Conservation (phyloP, 345 rosid genomes). For the Syzygium oleosum region DNA sequence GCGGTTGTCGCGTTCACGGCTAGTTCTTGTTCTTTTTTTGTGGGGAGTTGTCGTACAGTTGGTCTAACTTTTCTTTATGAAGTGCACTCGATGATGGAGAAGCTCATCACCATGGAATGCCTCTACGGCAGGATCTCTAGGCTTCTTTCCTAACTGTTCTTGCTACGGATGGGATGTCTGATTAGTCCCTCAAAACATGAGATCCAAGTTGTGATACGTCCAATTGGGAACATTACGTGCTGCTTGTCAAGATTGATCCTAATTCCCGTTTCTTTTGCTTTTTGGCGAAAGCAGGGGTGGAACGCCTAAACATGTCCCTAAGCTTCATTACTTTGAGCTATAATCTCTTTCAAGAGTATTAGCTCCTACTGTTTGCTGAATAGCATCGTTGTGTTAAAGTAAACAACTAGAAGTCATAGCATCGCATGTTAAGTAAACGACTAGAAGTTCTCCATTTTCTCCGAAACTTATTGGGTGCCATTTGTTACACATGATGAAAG, state of each 20-base stretch:
- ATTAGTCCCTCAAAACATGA: background rate
- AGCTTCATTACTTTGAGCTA: background rate
- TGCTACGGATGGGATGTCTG: background rate
- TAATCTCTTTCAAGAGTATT: background rate
- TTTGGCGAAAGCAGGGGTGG: background rate
- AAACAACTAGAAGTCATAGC: background rate
- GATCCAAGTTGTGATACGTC: background rate
- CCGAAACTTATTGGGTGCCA: background rate
- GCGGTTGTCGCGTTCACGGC: background rate
- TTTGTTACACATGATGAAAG: background rate
- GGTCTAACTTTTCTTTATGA: background rate
- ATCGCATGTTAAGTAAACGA: background rate
- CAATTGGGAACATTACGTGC: background rate
- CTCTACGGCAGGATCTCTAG: background rate
- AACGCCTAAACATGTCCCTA: background rate
- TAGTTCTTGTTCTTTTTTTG: background rate
- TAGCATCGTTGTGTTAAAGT: background rate
- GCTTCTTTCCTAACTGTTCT: background rate
- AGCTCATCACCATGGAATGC: background rate
- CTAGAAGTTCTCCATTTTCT: background rate
- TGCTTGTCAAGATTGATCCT: background rate
- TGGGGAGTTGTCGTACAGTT: background rate
- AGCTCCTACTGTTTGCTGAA: background rate
- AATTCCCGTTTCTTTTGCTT: too few relatives aligned
- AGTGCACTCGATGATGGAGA: background rate